phyloP scores from a whole-genome alignment of 2,329 filamentous ascomycete genomes.

The Cladosporium sp. region DNA sequence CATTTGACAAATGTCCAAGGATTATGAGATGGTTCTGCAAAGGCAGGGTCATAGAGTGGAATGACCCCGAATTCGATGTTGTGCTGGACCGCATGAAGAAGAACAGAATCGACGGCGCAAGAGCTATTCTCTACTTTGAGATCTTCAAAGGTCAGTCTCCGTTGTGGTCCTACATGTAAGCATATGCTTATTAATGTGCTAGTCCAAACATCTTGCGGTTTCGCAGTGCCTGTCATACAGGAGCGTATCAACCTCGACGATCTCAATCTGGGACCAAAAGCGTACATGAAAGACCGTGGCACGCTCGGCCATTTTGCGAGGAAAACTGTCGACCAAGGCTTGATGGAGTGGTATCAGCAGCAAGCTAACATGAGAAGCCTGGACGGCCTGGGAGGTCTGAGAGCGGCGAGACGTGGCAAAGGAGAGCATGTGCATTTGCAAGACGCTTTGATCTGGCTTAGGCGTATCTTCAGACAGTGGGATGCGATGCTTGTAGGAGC shows the following conservation, averaged over 20 bases:
- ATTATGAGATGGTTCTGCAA: constrained; percentile 66
- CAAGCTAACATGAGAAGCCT: constrained; percentile 57
- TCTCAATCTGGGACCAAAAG: constrained; percentile 23
- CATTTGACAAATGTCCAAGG: constrained; percentile 59
- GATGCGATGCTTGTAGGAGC: constrained; percentile 29
- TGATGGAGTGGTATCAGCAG: constrained; percentile 57
- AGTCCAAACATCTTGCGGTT: constrained; percentile 67
- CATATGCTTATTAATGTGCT: constrained; percentile 17
- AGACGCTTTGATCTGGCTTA: constrained; percentile 32
- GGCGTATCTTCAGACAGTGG: constrained; percentile 27
- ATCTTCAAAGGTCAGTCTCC: constrained; percentile 55
- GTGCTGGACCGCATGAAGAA: constrained; percentile 46
- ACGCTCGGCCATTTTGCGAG: constrained; percentile 56
- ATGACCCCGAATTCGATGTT: constrained; percentile 46
- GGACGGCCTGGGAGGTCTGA: constrained; percentile 61
- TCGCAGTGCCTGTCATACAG: constrained; percentile 58
- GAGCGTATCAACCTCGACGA: constrained; percentile 35
- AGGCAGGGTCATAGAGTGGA: constrained; percentile 61
- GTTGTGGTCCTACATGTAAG: not conserved
- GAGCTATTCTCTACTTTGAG: constrained; percentile 62
- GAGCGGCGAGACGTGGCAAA: constrained; percentile 51
- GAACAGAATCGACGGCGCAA: constrained; percentile 47
- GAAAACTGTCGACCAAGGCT: constrained; percentile 52
- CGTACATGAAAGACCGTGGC: constrained; percentile 53
- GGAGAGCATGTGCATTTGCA: constrained; percentile 52